Evolutionary conservation across 2,329 filamentous ascomycete genomes (phyloP), one percentile per base, ranked within the genome.

Genomic region (Aspergillus melleus): DNA sequence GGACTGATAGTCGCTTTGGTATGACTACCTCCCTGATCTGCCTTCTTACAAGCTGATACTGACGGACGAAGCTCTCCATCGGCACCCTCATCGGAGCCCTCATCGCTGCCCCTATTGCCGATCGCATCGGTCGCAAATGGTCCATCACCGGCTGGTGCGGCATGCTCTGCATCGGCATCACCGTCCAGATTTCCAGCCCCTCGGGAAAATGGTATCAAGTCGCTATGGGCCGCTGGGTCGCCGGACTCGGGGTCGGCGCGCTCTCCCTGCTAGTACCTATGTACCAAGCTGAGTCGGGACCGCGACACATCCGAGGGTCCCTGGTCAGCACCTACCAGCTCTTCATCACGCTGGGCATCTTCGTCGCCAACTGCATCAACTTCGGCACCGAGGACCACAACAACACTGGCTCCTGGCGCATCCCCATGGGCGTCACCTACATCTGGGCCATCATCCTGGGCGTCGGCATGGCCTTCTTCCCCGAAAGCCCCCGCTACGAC

Each of bases 401-500:
- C 1, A 55, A 66, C 54, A 86, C 71, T 76, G 70, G 66, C 3
- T 79, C 78, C 3, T 81, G 80, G 79, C 70, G 80, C 4, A 79
- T 81, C 29, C 75, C 79, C 0, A 83, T 86, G 76, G 85, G 84
- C 1, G 72, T 87, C 32, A 84, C 82, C 2, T 86, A 84, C 67
- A 72, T 85, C 60, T 86, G 82, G 79, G 81, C 84, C 2, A 68
- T 79, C 4, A 78, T 86, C 49, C 83, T 87, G 63, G 80, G 80
- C 1, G 55, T 76, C 19, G 84, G 84, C 6, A 85, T 87, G 59
- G 62, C 80, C 6, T 79, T 84, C 65, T 80, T 87, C 62, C 80
- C 80, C 0, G 85, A 87, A 64, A 83, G 80, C 11, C 85, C 85
- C 4, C 81, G 84, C 2, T 86, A 81, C 75, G 83, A 84, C 47